Evolutionary conservation across 176 grass and related monocot genomes (phyloP).

Genomic region (Avena eriantha): DNA sequence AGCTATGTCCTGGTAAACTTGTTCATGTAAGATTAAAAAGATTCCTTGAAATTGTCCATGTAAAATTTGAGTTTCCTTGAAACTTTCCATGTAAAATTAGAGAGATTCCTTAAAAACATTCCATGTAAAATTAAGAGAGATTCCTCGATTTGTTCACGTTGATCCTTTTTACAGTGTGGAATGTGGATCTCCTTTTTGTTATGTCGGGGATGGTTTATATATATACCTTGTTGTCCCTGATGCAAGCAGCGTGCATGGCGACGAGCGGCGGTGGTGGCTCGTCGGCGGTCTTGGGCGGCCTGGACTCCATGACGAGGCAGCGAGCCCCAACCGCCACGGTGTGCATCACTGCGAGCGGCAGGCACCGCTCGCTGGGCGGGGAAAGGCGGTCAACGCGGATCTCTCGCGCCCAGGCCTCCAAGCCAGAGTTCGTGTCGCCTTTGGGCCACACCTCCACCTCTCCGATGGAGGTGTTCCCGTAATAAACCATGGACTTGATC

Average conservation of each 20-base stretch:
- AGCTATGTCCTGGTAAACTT: conserved; percentile 35
- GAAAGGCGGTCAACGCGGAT: conserved; percentile 93
- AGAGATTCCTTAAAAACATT: conserved; percentile 16
- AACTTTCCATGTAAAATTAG: conserved; percentile 36
- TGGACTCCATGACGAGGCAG: conserved; percentile 94
- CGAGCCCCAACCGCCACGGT: conserved; percentile 66
- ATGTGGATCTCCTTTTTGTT: conserved; percentile 46
- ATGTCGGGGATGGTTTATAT: conserved; percentile 70
- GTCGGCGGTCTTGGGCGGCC: conserved; percentile 49
- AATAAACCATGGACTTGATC: conserved; percentile 94
- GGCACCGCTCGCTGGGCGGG: conserved; percentile 83
- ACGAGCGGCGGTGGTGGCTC: conserved; percentile 68
- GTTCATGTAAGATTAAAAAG: conserved; percentile 21
- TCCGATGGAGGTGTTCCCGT: conserved; percentile 73
- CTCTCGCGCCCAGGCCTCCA: conserved; percentile 65
- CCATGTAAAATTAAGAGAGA: conserved; percentile 50
- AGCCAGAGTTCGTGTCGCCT: conserved; percentile 58
- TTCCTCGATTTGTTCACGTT: conserved; percentile 30
- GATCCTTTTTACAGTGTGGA: conserved; percentile 23
- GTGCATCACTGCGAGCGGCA: conserved; percentile 87
- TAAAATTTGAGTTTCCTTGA: conserved; percentile 31
- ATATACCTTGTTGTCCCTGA: conserved; percentile 98
- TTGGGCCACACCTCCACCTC: conserved; percentile 90
- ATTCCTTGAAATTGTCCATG: conserved; percentile 12
- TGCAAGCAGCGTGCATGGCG: conserved; percentile 83